These are phyloP conservation scores for Physcomitrium patens DNA, from an alignment of 225 moss, liverwort and hornwort genomes.

Conservation along the genomic window DNA sequence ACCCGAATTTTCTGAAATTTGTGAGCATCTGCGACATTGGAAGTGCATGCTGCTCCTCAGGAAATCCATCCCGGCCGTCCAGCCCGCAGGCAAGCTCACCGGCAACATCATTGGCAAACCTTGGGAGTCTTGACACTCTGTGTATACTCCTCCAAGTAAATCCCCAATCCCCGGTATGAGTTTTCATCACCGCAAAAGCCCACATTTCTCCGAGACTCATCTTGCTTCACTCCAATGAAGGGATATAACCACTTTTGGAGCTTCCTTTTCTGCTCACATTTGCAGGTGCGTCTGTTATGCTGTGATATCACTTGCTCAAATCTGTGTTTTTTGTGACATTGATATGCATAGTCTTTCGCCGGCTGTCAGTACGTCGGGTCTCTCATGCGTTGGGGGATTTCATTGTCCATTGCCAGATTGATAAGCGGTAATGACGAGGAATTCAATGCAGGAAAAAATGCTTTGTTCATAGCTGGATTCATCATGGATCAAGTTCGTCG, in stretches of 20 bases:
- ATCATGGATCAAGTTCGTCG: too few species aligned
- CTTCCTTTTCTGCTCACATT: not conserved
- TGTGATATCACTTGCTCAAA: not conserved
- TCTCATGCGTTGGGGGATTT: not conserved
- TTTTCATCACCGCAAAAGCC: not conserved
- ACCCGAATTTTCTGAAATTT: constrained; percentile 14
- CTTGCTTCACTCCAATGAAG: too few species aligned
- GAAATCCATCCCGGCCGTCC: constrained; percentile 38
- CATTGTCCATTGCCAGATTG: constrained; percentile 33
- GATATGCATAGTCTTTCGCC: not conserved
- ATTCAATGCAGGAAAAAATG: not conserved
- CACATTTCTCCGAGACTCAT: too few species aligned
- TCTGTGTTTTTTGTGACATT: constrained; percentile 1
- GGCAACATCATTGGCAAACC: constrained; percentile 60
- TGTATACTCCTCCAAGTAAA: constrained; percentile 15
- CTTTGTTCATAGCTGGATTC: too few species aligned
- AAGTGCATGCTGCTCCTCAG: constrained; percentile 65
- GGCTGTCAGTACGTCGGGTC: not conserved
- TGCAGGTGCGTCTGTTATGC: constrained; percentile 29
- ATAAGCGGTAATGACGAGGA: not conserved
- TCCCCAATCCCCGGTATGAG: not conserved
- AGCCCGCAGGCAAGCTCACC: constrained; percentile 11
- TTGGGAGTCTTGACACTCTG: constrained; percentile 51
- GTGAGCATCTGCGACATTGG: constrained; percentile 35
- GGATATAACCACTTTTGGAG: too few species aligned